Evolutionary conservation across 2,329 filamentous ascomycete species (phyloP).

Genomic region (Scedosporium aurantiacum): DNA sequence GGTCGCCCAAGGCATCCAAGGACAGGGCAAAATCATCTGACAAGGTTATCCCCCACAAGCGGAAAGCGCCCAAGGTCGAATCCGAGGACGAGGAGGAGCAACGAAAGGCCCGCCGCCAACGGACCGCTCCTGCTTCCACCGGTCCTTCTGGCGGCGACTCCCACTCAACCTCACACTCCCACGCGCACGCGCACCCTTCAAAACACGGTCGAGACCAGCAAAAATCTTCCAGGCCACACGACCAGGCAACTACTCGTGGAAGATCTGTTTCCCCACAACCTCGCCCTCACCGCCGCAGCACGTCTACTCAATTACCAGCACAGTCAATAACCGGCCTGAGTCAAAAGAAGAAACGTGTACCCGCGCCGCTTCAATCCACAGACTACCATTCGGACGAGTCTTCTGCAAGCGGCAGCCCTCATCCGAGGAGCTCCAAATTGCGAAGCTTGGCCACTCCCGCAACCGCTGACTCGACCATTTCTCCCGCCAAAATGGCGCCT

Average conservation of each 20-base stretch:
- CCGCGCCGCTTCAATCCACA: conserved; percentile 48
- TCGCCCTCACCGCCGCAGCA: conserved; percentile 49
- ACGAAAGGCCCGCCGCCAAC: conserved; percentile 43
- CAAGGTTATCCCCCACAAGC: conserved; percentile 34
- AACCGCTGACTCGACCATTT: conserved; percentile 48
- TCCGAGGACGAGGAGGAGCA: conserved; percentile 47
- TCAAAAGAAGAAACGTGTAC: conserved; percentile 50
- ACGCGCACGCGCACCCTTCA: conserved; percentile 4
- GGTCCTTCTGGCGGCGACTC: not conserved
- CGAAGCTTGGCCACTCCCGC: conserved; percentile 44
- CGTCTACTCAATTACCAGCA: conserved; percentile 51
- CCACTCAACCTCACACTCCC: not conserved
- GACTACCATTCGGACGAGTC: conserved; percentile 61
- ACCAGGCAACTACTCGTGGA: not conserved
- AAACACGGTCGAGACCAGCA: conserved; percentile 4
- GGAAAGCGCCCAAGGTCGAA: conserved; percentile 41
- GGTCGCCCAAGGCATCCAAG: conserved; percentile 33
- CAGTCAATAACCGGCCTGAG: conserved; percentile 42
- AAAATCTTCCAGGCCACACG: not conserved
- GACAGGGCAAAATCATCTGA: conserved; percentile 38
- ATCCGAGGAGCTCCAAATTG: conserved; percentile 46
- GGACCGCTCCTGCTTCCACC: conserved; percentile 17
- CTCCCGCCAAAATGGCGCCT: conserved; percentile 55
- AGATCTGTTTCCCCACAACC: conserved; percentile 50
- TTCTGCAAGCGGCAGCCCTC: conserved; percentile 48